Evolutionary conservation across 1,284 basidiomycete species (phyloP).

Genomic region (Sanghuangporus sanghuang): DNA sequence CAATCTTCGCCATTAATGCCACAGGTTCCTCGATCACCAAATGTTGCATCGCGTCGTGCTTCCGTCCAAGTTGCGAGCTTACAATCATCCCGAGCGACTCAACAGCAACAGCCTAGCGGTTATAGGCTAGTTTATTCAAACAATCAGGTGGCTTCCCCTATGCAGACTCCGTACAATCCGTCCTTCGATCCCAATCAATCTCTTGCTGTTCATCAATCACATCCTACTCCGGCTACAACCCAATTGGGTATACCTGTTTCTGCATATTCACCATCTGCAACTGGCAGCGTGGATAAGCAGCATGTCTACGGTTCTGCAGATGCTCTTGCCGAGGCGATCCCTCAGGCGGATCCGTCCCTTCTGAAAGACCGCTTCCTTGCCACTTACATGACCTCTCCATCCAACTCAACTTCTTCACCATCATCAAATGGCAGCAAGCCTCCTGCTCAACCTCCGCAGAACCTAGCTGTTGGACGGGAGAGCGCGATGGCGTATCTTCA

Average conservation of each 20-base stretch:
- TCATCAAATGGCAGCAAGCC: conserved; percentile 7
- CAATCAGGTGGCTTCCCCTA: background rate
- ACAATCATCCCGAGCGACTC: background rate
- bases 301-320: background rate
- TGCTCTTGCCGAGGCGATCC: background rate
- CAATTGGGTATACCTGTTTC: background rate
- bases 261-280: background rate
- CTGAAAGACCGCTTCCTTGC: conserved; percentile 13
- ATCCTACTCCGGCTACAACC: background rate
- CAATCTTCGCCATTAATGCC: conserved; percentile 4
- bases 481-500: background rate
- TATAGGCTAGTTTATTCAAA: conserved; percentile 8
- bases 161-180: conserved; percentile 10
- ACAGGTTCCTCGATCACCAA: background rate
- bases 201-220: background rate
- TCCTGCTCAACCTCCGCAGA: background rate
- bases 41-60: background rate
- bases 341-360: conserved; percentile 11
- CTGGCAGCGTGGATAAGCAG: background rate
- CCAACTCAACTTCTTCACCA: conserved; percentile 8
- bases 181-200: conserved; percentile 14
- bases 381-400: conserved; percentile 6
- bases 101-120: background rate
- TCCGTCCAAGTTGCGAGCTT: background rate
- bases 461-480: background rate